Conservation (phyloP, 2,329 filamentous ascomycete species). For the Ascochyta fabae region DNA sequence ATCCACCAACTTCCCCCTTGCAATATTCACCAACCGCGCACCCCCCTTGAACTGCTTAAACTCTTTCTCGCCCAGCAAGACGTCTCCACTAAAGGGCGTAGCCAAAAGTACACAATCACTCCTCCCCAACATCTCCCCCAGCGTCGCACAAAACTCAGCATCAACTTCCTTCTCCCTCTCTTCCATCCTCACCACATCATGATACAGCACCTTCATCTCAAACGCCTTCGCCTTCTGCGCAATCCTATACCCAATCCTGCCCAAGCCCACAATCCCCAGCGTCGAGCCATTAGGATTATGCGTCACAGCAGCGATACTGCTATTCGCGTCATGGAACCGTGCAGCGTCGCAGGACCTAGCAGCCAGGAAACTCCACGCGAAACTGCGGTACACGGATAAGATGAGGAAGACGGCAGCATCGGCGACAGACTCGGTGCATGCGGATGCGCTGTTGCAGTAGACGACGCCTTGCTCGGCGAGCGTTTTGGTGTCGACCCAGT, state of each 20-base stretch:
- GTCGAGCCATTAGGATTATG: constrained; percentile 67
- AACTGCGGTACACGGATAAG: constrained; percentile 71
- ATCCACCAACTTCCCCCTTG: constrained; percentile 69
- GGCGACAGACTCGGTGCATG: constrained; percentile 74
- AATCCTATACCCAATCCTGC: constrained; percentile 60
- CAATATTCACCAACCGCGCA: constrained; percentile 69
- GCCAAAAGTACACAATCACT: constrained; percentile 69
- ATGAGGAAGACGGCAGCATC: constrained; percentile 74
- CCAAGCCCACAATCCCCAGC: constrained; percentile 73
- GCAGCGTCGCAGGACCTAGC: constrained; percentile 55
- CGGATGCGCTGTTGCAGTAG: constrained; percentile 76
- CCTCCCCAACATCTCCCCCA: constrained; percentile 60
- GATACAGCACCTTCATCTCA: constrained; percentile 71
- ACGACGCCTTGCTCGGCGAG: constrained; percentile 68
- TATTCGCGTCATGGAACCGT: constrained; percentile 66
- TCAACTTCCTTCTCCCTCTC: constrained; percentile 57
- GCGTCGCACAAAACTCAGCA: constrained; percentile 59
- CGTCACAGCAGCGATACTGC: constrained; percentile 63
- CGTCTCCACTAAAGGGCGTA: constrained; percentile 60
- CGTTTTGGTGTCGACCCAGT: constrained; percentile 67
- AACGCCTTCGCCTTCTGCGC: constrained; percentile 67
- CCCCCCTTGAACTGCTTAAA: constrained; percentile 62
- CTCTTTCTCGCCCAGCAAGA: constrained; percentile 57
- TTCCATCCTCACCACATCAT: constrained; percentile 62
- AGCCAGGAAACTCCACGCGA: constrained; percentile 68